Percentiles rank a stretch among this genome's conserved stretches.
phyloP scores from a whole-genome alignment of 1,284 basidiomycete species.

The Ustilago bromivora region DNA sequence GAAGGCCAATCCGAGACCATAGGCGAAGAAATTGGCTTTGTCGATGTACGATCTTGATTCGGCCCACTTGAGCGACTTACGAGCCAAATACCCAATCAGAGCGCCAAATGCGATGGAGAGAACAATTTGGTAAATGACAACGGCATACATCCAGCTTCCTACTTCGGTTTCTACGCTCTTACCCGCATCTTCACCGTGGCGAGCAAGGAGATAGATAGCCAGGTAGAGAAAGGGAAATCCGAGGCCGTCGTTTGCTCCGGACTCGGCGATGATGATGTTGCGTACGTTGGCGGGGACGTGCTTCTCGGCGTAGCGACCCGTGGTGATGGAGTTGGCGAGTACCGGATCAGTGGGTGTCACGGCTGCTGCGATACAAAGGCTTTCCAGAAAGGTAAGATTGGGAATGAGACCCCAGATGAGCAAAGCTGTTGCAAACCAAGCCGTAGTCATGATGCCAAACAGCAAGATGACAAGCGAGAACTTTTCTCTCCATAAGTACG shows the following conservation, averaged over 20 bases:
- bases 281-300: slow-evolving; percentile 70
- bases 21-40: slow-evolving; percentile 69
- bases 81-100: slow-evolving; percentile 69
- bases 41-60: slow-evolving; percentile 69
- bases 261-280: slow-evolving; percentile 70
- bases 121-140: slow-evolving; percentile 70
- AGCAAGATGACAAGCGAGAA: slow-evolving; percentile 68
- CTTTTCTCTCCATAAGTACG: slow-evolving; percentile 65
- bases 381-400: slow-evolving; percentile 69
- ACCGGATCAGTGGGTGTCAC: slow-evolving; percentile 72
- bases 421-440: slow-evolving; percentile 70
- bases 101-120: slow-evolving; percentile 69
- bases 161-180: slow-evolving; percentile 65
- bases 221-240: slow-evolving; percentile 67
- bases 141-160: slow-evolving; percentile 70
- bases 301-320: slow-evolving; percentile 70
- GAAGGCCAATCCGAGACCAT: slow-evolving; percentile 70
- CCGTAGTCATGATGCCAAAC: slow-evolving; percentile 70
- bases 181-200: slow-evolving; percentile 50
- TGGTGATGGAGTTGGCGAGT: slow-evolving; percentile 69
- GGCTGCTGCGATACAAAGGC: slow-evolving; percentile 69
- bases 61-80: slow-evolving; percentile 70
- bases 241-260: slow-evolving; percentile 71
- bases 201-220: slow-evolving; percentile 68
- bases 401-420: slow-evolving; percentile 70